Base-by-base conservation (phyloP, 2,329 filamentous ascomycete genomes). In the Berkeleyomyces basicola region DNA sequence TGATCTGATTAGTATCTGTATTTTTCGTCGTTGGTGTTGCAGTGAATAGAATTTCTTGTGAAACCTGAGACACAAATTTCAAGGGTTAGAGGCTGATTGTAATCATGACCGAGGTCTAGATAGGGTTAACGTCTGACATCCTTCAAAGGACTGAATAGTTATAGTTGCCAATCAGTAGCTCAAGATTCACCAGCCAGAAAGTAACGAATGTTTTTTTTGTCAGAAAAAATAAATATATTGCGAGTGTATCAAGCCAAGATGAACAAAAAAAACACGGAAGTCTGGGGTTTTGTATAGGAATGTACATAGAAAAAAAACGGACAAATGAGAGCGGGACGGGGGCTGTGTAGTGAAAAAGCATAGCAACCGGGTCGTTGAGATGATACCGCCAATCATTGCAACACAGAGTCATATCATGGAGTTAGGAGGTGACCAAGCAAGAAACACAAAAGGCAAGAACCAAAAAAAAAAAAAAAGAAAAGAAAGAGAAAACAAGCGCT, bases 401-500 rank as follows among this genome's bases (percentile, higher is more conserved):
- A 39, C 39, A 55, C 51, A 55, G 16, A 16, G 31, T 36, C 36
- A 53, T 40, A 39, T 58, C 31, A 6, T 36, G 43, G 11, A 57
- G 33, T 7, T 16, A 16, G 46, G 16, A 62, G 43, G 46, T 16
- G 46, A 42, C 36, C 36, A 39, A 46, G 43, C 39, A 7, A 58
- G 16, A 16, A 57, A 58, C 55, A 40, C 31, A 59, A 46, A 33
- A 4, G 23, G 46, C 31, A 7, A 44, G 46, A 31, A 23, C 6
- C 40, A 33, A 23, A 59, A 46, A 59, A 46, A 31, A 16, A 57
- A 31, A 10, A 58, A 46, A 31, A 11, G 46, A 6, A 61, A 61
- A 42, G 31, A 58, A 47, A 36, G 46, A 46, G 23, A 47, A 63
- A 44, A 40, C 43, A 59, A 63, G 23, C 58, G 39, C 44, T 49